phyloP scores from a whole-genome alignment of 352 stramenopile species.

The Pythium aphanidermatum region DNA sequence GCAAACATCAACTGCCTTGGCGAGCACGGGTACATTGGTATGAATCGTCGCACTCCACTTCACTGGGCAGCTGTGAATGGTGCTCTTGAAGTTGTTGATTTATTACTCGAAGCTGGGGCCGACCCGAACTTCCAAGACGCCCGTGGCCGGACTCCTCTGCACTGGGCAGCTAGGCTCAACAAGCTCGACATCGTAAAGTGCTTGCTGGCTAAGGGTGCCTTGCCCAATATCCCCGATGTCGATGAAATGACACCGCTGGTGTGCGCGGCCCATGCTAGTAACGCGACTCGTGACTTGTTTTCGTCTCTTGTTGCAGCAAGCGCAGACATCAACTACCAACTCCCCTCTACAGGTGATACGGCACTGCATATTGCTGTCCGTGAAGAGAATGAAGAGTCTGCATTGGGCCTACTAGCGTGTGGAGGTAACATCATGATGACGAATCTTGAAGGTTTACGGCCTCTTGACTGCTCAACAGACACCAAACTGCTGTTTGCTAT shows the following conservation, averaged over 20 bases:
- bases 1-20: constrained; percentile 62
- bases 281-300: constrained; percentile 51
- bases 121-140: constrained; percentile 76
- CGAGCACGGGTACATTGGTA: constrained; percentile 72
- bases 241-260: constrained; percentile 66
- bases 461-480: constrained; percentile 73
- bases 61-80: constrained; percentile 78
- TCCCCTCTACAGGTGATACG: constrained; percentile 58
- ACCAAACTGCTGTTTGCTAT: constrained; percentile 76
- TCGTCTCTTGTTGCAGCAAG: constrained; percentile 40
- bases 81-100: constrained; percentile 41
- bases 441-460: constrained; percentile 59
- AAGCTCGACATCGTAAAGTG: constrained; percentile 39
- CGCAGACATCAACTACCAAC: constrained; percentile 67
- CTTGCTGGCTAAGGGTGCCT: constrained; percentile 35
- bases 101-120: constrained; percentile 58
- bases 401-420: constrained; percentile 58
- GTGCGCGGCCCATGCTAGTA: constrained; percentile 42
- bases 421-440: constrained; percentile 72
- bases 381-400: constrained; percentile 55
- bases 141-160: constrained; percentile 56
- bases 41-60: constrained; percentile 73
- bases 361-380: constrained; percentile 69
- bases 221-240: constrained; percentile 41
- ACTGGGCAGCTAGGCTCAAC: constrained; percentile 73